Evolutionary conservation across 495 filamentous ascomycete genomes (phyloP).

Genomic region (Daldinia caldariorum): DNA sequence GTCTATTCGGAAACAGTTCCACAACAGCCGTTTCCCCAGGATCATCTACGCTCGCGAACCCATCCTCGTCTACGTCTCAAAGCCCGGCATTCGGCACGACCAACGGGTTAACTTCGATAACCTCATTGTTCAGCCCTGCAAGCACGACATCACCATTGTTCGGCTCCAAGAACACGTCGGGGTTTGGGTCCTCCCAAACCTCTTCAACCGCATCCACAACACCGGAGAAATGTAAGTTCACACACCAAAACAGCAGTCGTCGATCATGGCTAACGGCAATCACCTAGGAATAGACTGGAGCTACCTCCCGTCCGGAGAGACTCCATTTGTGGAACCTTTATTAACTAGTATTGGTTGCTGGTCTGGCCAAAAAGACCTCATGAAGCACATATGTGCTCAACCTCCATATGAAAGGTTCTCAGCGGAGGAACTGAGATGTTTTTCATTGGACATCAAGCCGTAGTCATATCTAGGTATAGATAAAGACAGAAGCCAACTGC

Average conservation of each 20-base stretch:
- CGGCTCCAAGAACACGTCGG: too few species aligned
- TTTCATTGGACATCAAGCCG: background rate
- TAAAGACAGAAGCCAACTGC: background rate
- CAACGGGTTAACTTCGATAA: too few species aligned
- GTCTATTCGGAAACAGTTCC: too few species aligned
- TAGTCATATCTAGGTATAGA: background rate
- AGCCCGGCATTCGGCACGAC: too few species aligned
- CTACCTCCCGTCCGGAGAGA: background rate
- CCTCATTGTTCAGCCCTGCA: background rate
- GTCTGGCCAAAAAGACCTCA: too few species aligned
- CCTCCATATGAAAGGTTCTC: background rate
- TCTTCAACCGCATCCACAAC: background rate
- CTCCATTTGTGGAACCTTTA: background rate
- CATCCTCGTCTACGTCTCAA: too few species aligned
- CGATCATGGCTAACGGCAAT: background rate
- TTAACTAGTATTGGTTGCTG: too few species aligned
- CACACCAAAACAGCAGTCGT: background rate
- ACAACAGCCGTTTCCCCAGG: too few species aligned
- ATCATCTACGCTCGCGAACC: too few species aligned
- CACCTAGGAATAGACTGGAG: constrained; percentile 4
- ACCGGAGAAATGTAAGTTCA: constrained; percentile 3
- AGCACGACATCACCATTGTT: background rate
- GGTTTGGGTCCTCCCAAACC: background rate
- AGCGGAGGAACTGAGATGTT: constrained; percentile 9
- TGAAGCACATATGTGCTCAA: constrained; percentile 5